These are phyloP conservation scores for Epichloe elymi DNA, from an alignment of 2,329 filamentous ascomycete genomes.

Conservation along the genomic window DNA sequence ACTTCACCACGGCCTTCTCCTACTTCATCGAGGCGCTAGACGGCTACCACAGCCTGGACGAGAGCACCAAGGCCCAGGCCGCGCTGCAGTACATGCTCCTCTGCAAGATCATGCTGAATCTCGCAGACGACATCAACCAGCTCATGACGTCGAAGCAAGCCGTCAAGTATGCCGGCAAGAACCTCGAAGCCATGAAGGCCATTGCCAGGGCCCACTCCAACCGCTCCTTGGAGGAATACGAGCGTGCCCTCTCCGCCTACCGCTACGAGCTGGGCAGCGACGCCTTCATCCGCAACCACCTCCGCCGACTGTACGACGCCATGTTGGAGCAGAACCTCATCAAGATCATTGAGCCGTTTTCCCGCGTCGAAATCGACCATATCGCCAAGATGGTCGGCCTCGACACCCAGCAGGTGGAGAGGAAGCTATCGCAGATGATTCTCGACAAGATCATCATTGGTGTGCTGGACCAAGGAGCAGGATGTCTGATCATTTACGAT, in stretches of 20 bases:
- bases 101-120: conserved; percentile 99
- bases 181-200: conserved; percentile 97
- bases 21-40: conserved; percentile 99
- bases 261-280: conserved; percentile 89
- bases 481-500: conserved; percentile 92
- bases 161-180: conserved; percentile 88
- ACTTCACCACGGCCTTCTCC: conserved; percentile 97
- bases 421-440: conserved; percentile 98
- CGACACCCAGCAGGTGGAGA: conserved; percentile 91
- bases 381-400: conserved; percentile 96
- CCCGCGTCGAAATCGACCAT: conserved; percentile 89
- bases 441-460: conserved; percentile 98
- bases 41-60: conserved; percentile 89
- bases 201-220: conserved; percentile 92
- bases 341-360: conserved; percentile 99
- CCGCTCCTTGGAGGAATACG: conserved; percentile 92
- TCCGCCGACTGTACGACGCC: conserved; percentile 89
- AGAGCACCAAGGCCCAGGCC: conserved; percentile 79
- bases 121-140: conserved; percentile 88
- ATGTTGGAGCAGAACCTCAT: conserved; percentile 99
- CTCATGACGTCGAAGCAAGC: conserved; percentile 95
- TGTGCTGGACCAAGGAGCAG: conserved; percentile 92
- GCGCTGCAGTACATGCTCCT: conserved; percentile 98
- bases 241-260: conserved; percentile 79
- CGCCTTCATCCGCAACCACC: conserved; percentile 91